phyloP scores from a whole-genome alignment of 192 early-diverging fungal species.

The Gorgonomyces haynaldii region DNA sequence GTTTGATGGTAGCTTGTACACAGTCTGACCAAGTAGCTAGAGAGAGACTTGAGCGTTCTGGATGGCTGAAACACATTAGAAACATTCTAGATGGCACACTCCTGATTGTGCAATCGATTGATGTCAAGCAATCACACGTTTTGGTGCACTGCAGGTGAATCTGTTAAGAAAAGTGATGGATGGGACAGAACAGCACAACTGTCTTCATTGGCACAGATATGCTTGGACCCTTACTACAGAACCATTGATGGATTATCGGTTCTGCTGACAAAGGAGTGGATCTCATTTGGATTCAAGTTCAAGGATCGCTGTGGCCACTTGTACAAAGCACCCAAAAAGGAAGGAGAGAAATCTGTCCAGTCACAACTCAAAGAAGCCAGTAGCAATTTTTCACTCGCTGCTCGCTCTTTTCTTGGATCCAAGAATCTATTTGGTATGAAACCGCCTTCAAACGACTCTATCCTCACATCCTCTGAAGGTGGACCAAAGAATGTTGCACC shows the following conservation, averaged over 20 bases:
- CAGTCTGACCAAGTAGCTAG: conserved; percentile 10
- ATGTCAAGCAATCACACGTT: conserved; percentile 65
- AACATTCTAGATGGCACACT: conserved; percentile 69
- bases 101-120: conserved; percentile 69
- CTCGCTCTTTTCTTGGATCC: neutral
- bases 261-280: conserved; percentile 95
- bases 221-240: conserved; percentile 92
- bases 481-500: conserved; percentile 28
- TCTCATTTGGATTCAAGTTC: conserved; percentile 95
- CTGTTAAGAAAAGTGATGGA: conserved; percentile 59
- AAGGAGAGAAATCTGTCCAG: neutral
- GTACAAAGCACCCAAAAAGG: conserved; percentile 4
- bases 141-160: conserved; percentile 79
- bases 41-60: conserved; percentile 51
- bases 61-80: conserved; percentile 81
- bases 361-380: conserved; percentile 13
- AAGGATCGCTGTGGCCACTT: conserved; percentile 81
- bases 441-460: conserved; percentile 1
- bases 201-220: conserved; percentile 75
- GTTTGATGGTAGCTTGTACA: neutral
- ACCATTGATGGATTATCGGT: conserved; percentile 84
- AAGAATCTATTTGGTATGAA: conserved; percentile 21
- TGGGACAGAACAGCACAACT: conserved; percentile 98
- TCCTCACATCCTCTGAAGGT: conserved; percentile 10
- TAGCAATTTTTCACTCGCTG: conserved; percentile 17